These are phyloP conservation scores for Sclerotinia sclerotiorum DNA, from an alignment of 2,329 filamentous ascomycete species.

Conservation along the genomic window DNA sequence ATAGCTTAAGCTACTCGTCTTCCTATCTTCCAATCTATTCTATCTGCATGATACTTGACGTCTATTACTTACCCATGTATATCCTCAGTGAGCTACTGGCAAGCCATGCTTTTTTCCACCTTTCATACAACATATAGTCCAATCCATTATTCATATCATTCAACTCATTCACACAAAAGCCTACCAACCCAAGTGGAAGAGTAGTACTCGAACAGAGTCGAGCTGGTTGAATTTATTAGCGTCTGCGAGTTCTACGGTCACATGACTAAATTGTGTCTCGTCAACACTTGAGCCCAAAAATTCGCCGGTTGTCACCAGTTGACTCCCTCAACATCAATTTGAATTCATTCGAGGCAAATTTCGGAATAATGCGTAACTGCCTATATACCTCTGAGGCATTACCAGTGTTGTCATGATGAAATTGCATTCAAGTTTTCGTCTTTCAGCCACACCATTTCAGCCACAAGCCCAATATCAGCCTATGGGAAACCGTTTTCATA, in stretches of 20 bases:
- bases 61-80: neutral
- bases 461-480: neutral
- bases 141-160: slow-evolving; percentile 22
- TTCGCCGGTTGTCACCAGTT: too few species aligned
- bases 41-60: neutral
- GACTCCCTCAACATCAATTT: too few species aligned
- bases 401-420: neutral
- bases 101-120: neutral
- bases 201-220: neutral
- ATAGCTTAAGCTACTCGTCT: neutral
- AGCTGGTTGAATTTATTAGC: neutral
- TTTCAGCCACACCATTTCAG: neutral
- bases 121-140: neutral
- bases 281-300: too few species aligned
- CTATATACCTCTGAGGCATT: too few species aligned
- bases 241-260: too few species aligned
- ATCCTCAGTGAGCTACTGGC: neutral
- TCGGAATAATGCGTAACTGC: too few species aligned
- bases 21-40: neutral
- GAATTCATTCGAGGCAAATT: too few species aligned
- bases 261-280: too few species aligned
- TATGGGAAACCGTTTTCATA: neutral
- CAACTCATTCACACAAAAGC: slow-evolving; percentile 15
- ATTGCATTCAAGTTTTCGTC: neutral
- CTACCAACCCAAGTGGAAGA: neutral